These are phyloP conservation scores for Voacanga thouarsii DNA, from an alignment of 257 asterid genomes.

Conservation along the genomic window DNA sequence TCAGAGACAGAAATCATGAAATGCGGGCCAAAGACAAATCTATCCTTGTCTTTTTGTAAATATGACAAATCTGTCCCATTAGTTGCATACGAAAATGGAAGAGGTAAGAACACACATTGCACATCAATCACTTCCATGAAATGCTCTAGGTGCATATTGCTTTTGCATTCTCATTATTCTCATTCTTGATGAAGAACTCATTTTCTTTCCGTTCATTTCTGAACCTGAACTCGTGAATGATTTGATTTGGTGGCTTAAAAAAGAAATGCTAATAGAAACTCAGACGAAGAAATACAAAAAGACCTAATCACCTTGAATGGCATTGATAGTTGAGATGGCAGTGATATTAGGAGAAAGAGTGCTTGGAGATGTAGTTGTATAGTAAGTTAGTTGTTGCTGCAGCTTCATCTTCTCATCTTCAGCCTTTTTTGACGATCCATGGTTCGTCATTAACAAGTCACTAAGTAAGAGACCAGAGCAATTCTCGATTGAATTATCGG, in stretches of 20 bases:
- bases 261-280: too few relatives aligned
- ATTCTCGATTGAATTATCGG: constrained; percentile 20
- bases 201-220: background rate
- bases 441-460: constrained; percentile 55
- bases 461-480: constrained; percentile 36
- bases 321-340: constrained; percentile 15
- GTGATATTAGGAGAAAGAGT: constrained; percentile 16
- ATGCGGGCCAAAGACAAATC: constrained; percentile 42
- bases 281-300: background rate
- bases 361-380: constrained; percentile 21
- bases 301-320: constrained; percentile 23
- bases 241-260: background rate
- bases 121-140: constrained; percentile 52
- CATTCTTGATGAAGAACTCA: constrained; percentile 15
- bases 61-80: constrained; percentile 32
- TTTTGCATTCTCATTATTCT: constrained; percentile 10
- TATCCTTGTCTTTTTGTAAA: constrained; percentile 33
- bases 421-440: constrained; percentile 34
- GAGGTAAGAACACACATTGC: constrained; percentile 3
- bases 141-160: constrained; percentile 22
- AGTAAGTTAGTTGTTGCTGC: constrained; percentile 30
- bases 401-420: constrained; percentile 48
- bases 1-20: constrained; percentile 33
- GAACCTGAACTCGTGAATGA: background rate
- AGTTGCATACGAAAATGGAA: constrained; percentile 22